Evolutionary conservation across 176 grass and related monocot species (phyloP).

Genomic region (Paspalum vaginatum): DNA sequence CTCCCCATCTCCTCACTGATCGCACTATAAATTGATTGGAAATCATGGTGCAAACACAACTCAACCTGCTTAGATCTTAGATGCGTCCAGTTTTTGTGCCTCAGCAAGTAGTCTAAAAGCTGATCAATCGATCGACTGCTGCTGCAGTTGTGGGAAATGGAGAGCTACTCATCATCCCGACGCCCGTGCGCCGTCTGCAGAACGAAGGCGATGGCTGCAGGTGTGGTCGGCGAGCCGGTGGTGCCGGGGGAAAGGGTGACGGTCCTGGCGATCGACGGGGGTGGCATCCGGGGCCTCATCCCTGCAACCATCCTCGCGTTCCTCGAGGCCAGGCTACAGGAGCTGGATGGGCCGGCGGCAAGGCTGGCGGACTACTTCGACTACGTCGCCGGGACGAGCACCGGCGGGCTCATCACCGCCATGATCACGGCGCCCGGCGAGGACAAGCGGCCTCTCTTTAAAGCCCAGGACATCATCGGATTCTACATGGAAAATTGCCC

Average conservation of each 20-base stretch:
- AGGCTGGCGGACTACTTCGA: slow-evolving; percentile 66
- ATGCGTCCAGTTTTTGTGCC: not conserved
- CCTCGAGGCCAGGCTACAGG: slow-evolving; percentile 48
- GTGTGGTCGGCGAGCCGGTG: slow-evolving; percentile 35
- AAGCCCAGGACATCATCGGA: slow-evolving; percentile 40
- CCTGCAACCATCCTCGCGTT: slow-evolving; percentile 51
- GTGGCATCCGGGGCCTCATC: slow-evolving; percentile 58
- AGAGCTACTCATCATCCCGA: slow-evolving; percentile 28
- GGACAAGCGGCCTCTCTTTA: slow-evolving; percentile 49
- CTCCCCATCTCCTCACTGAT: no score
- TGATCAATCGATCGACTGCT: not conserved
- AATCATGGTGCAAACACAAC: no score
- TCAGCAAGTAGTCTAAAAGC: not conserved
- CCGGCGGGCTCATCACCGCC: slow-evolving; percentile 57
- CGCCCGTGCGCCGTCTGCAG: slow-evolving; percentile 21
- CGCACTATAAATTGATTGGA: no score
- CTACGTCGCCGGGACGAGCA: slow-evolving; percentile 58
- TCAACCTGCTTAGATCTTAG: no score
- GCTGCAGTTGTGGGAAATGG: not conserved
- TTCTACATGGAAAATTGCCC: slow-evolving; percentile 57
- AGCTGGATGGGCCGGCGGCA: slow-evolving; percentile 44
- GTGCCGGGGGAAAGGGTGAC: slow-evolving; percentile 40
- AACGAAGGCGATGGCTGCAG: slow-evolving; percentile 25
- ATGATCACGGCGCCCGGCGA: slow-evolving; percentile 50
- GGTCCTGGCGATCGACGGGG: slow-evolving; percentile 52